phyloP scores from a whole-genome alignment of 2,329 filamentous ascomycete species.

The Cladophialophora carrionii region DNA sequence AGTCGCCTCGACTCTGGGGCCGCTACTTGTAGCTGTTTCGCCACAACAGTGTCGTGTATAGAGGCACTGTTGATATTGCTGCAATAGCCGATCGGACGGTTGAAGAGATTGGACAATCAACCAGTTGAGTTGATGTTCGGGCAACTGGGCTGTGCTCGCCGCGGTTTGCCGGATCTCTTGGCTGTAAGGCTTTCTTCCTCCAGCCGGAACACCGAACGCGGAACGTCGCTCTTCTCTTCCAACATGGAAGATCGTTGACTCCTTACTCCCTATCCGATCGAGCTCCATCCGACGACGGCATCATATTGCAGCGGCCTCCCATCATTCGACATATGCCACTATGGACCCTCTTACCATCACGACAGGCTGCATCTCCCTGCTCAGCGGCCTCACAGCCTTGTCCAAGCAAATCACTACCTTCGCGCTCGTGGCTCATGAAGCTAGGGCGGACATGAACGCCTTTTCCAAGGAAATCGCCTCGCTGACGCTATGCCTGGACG shows the following conservation, averaged over 20 bases:
- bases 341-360: slow-evolving; percentile 1
- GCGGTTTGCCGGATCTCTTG: neutral
- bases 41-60: neutral
- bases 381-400: slow-evolving; percentile 4
- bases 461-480: slow-evolving; percentile 5
- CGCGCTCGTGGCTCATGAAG: neutral
- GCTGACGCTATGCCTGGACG: neutral
- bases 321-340: neutral
- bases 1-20: neutral
- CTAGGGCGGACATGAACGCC: neutral
- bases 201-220: neutral
- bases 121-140: neutral
- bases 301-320: neutral
- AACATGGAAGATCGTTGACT: neutral
- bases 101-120: neutral
- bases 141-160: neutral
- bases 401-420: slow-evolving; percentile 6
- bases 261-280: neutral
- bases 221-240: neutral
- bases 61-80: neutral
- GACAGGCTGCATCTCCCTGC: neutral
- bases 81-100: neutral
- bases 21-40: neutral
- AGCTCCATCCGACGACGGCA: neutral
- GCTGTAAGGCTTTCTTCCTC: neutral